These are phyloP conservation scores for Pythium volutum DNA, from an alignment of 352 stramenopile species.

Conservation along the genomic window DNA sequence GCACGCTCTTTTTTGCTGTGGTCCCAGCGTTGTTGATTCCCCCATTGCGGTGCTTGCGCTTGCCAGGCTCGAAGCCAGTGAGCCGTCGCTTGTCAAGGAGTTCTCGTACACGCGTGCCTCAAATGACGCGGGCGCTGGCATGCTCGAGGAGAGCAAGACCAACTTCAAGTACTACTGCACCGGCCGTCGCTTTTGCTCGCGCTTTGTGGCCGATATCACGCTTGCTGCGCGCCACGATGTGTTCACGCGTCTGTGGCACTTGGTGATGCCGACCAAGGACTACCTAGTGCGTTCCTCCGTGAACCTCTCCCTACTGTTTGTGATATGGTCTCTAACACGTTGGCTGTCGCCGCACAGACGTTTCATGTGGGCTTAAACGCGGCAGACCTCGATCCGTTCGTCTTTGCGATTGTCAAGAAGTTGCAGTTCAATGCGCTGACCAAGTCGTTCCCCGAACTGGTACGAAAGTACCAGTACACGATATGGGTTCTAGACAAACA, in stretches of 20 bases:
- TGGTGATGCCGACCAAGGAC: constrained; percentile 45
- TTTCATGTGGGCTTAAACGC: constrained; percentile 66
- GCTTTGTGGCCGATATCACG: constrained; percentile 62
- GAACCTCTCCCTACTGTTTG: neutral
- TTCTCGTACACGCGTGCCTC: constrained; percentile 76
- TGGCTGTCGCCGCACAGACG: constrained; percentile 30
- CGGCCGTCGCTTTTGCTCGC: constrained; percentile 70
- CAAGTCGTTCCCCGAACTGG: constrained; percentile 71
- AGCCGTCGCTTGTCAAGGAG: constrained; percentile 61
- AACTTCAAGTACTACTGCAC: constrained; percentile 89
- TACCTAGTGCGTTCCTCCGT: constrained; percentile 37
- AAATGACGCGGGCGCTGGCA: constrained; percentile 47
- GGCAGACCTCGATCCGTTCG: constrained; percentile 58
- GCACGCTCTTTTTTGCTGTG: neutral
- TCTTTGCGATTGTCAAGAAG: constrained; percentile 75
- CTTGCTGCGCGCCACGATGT: constrained; percentile 60
- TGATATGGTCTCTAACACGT: neutral
- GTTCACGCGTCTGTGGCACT: constrained; percentile 48
- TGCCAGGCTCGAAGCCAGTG: constrained; percentile 55
- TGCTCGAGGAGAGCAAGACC: constrained; percentile 68
- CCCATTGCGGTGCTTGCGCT: neutral
- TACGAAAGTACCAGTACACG: constrained; percentile 17
- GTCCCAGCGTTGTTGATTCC: neutral
- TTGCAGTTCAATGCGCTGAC: constrained; percentile 60
- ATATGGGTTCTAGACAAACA: neutral